phyloP scores from a whole-genome alignment of 2,329 filamentous ascomycete species.

The Beauveria varroae region DNA sequence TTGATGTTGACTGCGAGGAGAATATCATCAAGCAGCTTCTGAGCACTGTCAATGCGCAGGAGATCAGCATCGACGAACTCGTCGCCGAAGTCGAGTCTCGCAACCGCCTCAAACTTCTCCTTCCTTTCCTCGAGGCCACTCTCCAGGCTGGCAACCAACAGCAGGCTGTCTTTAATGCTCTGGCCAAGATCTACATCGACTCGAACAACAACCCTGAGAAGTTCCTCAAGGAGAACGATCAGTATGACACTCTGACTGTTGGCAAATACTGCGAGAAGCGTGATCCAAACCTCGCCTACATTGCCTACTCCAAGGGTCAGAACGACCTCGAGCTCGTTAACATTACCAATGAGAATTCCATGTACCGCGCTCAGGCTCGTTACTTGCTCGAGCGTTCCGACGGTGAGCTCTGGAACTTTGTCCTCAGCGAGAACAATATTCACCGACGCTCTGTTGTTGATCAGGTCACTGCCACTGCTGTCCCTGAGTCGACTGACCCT shows the following conservation, averaged over 20 bases:
- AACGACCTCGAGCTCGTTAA: slow-evolving; percentile 96
- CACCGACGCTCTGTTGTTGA: slow-evolving; percentile 90
- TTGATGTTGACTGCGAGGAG: slow-evolving; percentile 97
- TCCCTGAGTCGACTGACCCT: slow-evolving; percentile 86
- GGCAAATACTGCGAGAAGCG: slow-evolving; percentile 99
- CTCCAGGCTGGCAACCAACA: slow-evolving; percentile 87
- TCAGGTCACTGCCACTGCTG: slow-evolving; percentile 91
- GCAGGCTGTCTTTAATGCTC: slow-evolving; percentile 91
- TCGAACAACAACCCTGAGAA: slow-evolving; percentile 97
- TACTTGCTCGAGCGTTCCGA: slow-evolving; percentile 91
- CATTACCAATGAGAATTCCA: slow-evolving; percentile 98
- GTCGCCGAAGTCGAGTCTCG: slow-evolving; percentile 91
- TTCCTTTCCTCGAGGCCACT: slow-evolving; percentile 93
- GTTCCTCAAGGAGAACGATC: slow-evolving; percentile 94
- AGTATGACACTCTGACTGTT: slow-evolving; percentile 85
- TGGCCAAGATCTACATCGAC: slow-evolving; percentile 99
- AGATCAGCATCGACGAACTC: slow-evolving; percentile 89
- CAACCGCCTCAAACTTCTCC: slow-evolving; percentile 87
- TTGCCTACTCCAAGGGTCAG: slow-evolving; percentile 92
- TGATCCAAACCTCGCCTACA: slow-evolving; percentile 90
- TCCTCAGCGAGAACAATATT: slow-evolving; percentile 91
- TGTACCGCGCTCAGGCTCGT: slow-evolving; percentile 96
- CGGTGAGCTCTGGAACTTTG: slow-evolving; percentile 86
- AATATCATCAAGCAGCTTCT: slow-evolving; percentile 90
- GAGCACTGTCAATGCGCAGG: slow-evolving; percentile 71